Evolutionary conservation across 2,329 filamentous ascomycete species (phyloP).

Genomic region (Fonsecaea nubica): DNA sequence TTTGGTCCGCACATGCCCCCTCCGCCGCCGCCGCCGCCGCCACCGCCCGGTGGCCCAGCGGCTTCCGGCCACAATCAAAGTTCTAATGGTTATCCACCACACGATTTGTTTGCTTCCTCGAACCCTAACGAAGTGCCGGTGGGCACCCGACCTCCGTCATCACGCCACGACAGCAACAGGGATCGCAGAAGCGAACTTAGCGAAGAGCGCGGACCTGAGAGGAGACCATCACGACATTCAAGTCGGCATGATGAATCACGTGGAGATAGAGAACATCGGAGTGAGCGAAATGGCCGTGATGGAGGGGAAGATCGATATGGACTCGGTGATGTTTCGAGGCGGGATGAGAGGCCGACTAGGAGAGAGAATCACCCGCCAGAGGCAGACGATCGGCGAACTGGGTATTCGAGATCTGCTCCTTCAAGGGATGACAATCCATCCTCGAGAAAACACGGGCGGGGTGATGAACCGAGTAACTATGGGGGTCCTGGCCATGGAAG

Average conservation of each 20-base stretch:
- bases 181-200: conserved; percentile 30
- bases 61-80: conserved; percentile 42
- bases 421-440: conserved; percentile 47
- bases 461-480: conserved; percentile 41
- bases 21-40: conserved; percentile 41
- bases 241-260: conserved; percentile 37
- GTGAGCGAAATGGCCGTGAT: conserved; percentile 31
- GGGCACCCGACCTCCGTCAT: conserved; percentile 35
- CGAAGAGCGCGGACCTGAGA: conserved; percentile 35
- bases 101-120: conserved; percentile 46
- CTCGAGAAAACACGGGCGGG: conserved; percentile 46
- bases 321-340: conserved; percentile 17
- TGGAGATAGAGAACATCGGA: conserved; percentile 31
- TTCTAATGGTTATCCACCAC: conserved; percentile 40
- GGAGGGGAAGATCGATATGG: conserved; percentile 34
- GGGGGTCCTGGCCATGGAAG: conserved; percentile 43
- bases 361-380: conserved; percentile 30
- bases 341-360: conserved; percentile 30
- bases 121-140: conserved; percentile 40
- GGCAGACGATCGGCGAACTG: conserved; percentile 32
- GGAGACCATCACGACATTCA: conserved; percentile 36
- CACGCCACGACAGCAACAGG: conserved; percentile 35
- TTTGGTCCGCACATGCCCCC: conserved; percentile 34
- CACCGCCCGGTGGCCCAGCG: conserved; percentile 44
- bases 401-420: conserved; percentile 32